Base-by-base conservation (phyloP, 140 eudicot species). In the Ambrosia hybrid region DNA sequence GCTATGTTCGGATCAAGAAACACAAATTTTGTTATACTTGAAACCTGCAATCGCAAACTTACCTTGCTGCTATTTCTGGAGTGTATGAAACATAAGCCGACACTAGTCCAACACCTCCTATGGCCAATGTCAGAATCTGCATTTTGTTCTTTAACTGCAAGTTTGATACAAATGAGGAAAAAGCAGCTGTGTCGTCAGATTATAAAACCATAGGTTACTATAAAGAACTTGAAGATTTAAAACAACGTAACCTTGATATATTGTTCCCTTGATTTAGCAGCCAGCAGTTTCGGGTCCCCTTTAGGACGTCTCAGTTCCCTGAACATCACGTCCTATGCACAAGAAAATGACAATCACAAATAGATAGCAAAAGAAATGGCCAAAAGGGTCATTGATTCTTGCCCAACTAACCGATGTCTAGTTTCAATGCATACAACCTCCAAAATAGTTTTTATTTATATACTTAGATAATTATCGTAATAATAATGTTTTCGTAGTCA, bases 21-120 rank as follows among this genome's bases (percentile, higher is more conserved):
- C 38, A 17, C 5, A 16, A 36, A 6, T 6, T 17, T 65, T 52
- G 17, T 21, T 21, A 21, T 21, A 21, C 26, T 21, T 21, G 26
- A 21, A 21, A 21, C 26, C 26, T 21, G 26, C 26, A 21, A 21
- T 21, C 26, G 26, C 26, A 21, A 21, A 21, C 0, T 33, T 79
- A 90, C 99, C 99, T 94, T 57, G 84, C 84, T 34, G 99, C 83
- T 81, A 90, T 83, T 78, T 90, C 99, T 3, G 99, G 99, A 74
- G 96, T 59, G 26, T 94, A 94, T 36, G 97, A 84, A 56, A 88
- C 49, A 80, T 90, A 94, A 11, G 99, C 88, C 0, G 99, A 84
- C 70, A 94, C 75, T 46, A 94, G 52, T 73, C 99, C 97, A 76
- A 88, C 41, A 6, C 97, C 90, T 45, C 99, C 99, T 33, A 94